A percentile compares a stretch with the other conserved stretches of the same genome.
phyloP scores from a whole-genome alignment of 2,329 filamentous ascomycete species.

The Pestalotiopsis sp. region DNA sequence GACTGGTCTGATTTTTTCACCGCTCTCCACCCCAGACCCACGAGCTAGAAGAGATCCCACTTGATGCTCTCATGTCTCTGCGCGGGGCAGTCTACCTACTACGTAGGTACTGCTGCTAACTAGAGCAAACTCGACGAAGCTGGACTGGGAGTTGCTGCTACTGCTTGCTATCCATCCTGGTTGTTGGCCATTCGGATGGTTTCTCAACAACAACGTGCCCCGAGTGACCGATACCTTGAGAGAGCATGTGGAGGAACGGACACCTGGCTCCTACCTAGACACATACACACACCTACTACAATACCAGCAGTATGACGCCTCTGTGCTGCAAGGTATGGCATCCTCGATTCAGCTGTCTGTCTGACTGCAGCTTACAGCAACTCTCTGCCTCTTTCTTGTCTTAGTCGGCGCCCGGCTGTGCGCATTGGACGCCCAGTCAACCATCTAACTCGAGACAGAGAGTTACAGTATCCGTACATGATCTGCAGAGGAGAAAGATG shows the following conservation, averaged over 20 bases:
- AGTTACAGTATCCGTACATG: neutral
- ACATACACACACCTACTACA: too few species aligned
- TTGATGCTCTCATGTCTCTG: neutral
- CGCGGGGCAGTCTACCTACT: neutral
- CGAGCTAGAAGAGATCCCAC: neutral
- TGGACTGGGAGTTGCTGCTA: too few species aligned
- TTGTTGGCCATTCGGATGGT: neutral
- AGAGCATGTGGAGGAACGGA: neutral
- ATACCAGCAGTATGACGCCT: too few species aligned
- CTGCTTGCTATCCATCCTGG: neutral
- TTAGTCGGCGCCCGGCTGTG: neutral
- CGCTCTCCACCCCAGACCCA: conserved; percentile 2
- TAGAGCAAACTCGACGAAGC: neutral
- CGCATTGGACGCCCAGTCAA: neutral
- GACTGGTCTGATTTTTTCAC: conserved; percentile 3
- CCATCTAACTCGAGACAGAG: neutral
- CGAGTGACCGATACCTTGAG: neutral
- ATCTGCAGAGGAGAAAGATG: neutral
- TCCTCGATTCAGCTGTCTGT: neutral
- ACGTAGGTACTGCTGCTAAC: neutral
- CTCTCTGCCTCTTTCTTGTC: neutral
- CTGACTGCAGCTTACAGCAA: neutral
- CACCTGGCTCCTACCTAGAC: neutral
- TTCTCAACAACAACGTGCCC: neutral
- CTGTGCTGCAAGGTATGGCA: too few species aligned